A percentile compares a stretch with the other conserved stretches of the same genome.
These are phyloP conservation scores for Penicillium angulare DNA, from an alignment of 495 filamentous ascomycete genomes.

Conservation along the genomic window DNA sequence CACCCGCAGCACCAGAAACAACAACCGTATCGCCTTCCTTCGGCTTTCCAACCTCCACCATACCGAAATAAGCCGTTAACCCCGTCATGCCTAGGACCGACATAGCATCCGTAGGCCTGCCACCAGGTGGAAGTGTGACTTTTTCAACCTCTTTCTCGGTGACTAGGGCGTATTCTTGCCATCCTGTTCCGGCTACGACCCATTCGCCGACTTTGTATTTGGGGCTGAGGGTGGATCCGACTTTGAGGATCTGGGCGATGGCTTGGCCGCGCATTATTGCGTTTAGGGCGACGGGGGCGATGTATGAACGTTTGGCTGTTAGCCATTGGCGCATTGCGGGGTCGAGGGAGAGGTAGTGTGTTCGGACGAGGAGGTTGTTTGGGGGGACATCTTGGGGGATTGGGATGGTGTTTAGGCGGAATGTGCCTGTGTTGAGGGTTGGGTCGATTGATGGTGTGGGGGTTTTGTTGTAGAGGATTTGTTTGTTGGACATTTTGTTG, in stretches of 20 bases:
- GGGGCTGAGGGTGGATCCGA: constrained; percentile 33
- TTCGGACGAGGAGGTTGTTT: constrained; percentile 63
- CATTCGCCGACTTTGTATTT: constrained; percentile 53
- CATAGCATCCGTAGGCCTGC: constrained; percentile 56
- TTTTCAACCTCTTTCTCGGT: constrained; percentile 42
- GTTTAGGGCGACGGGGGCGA: constrained; percentile 63
- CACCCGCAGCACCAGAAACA: constrained; percentile 67
- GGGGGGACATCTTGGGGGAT: constrained; percentile 47
- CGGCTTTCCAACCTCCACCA: constrained; percentile 56
- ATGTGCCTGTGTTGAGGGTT: constrained; percentile 46
- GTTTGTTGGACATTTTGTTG: constrained; percentile 39
- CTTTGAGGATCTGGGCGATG: constrained; percentile 53
- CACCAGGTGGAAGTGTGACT: constrained; percentile 44
- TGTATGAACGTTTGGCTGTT: constrained; percentile 62
- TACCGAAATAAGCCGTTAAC: constrained; percentile 67
- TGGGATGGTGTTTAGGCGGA: constrained; percentile 50
- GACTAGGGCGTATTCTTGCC: constrained; percentile 61
- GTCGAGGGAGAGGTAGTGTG: constrained; percentile 72
- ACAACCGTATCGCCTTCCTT: constrained; percentile 62
- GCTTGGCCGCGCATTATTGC: constrained; percentile 64
- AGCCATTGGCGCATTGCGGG: constrained; percentile 83
- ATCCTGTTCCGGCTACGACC: constrained; percentile 52
- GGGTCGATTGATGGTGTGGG: constrained; percentile 42
- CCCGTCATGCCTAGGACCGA: constrained; percentile 59
- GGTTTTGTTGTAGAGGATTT: constrained; percentile 41